Evolutionary conservation across 1,284 basidiomycete genomes (phyloP), one percentile per base, ranked within the genome.

Genomic region (Tranzscheliella williamsii): DNA sequence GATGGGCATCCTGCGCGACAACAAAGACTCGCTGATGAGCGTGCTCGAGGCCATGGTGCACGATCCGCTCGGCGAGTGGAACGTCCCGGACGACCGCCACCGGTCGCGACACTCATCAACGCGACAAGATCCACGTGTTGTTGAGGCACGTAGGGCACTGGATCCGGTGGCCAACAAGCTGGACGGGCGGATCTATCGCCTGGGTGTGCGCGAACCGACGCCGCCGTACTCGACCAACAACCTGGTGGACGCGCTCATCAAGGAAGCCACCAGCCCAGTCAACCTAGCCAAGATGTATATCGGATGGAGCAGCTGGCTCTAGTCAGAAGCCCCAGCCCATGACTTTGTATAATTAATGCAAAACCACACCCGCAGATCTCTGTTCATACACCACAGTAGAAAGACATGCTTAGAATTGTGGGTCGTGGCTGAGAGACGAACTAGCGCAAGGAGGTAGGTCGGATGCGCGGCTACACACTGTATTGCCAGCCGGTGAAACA

Each of bases 31-130:
- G 42, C 81, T 99, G 54, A 94, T 95, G 87, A 94, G 87, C 75
- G 91, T 98, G 1, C 83, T 99, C 29, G 94, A 98, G 75, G 90
- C 95, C 1, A 98, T 98, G 79, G 86, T 97, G 26, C 95, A 98
- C 70, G 95, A 99, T 78, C 95, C 95, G 1, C 83, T 99, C 2
- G 88, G 94, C 23, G 95, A 99, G 79, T 98, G 92, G 90, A 88
- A 91, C 54, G 87, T 90, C 40, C 57, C 66, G 16, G 68, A 67
- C 15, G 69, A 53, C 21, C 71, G 78, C 40, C 67, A 73, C 79
- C 48, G 67, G 48, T 60, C 39, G 24, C 67, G 53, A 36, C 24
- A 35, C 21, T 42, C 48, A 11, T 24, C 11, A 8, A 47, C 46
- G 18, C 41, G 58, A 21, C 40, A 42, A 5, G 71, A 73, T 38